Base-by-base conservation (phyloP, 768 basidiomycete genomes). In the Hygrophorus russula region DNA sequence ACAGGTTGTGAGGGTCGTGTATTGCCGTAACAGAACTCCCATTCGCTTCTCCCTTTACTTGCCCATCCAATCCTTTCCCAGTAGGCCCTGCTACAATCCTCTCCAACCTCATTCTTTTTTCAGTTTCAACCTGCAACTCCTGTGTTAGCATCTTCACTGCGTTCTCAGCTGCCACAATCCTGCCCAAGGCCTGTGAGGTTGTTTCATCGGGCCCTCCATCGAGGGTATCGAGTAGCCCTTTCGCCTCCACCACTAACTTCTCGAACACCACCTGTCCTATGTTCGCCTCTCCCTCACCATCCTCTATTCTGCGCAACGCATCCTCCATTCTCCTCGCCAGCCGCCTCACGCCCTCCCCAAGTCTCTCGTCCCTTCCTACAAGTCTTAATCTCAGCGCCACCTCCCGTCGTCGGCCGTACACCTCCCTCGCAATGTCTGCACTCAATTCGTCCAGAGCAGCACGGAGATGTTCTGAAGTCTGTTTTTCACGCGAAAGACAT, bases 381-480 rank as follows among this genome's bases (percentile, higher is more conserved):
- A 85, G 63, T 0, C 69, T 65, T 2, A 90, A 71, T 9, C 86
- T 63, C 19, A 87, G 53, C 0, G 73, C 66, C 0, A 87, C 71
- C 53, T 91, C 87, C 28, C 82, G 66, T 17, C 87, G 64, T 13
- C 87, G 71, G 2, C 84, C 86, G 46, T 76, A 83, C 0, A 71
- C 67, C 55, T 88, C 87, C 20, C 79, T 75, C 29, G 78, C 69
- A 24, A 85, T 65, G 42, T 87, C 81, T 30, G 78, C 74, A 0
- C 80, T 78, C 0, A 87, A 62, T 35, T 84, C 78, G 46, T 87
- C 84, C 13, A 90, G 61, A 1, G 74, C 73, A 20, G 56, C 55
- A 4, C 80, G 74, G n/a, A 88, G 60, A 5, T 67, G 68, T 15
- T 68, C 66, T 0, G 65, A 60, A 9, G 68, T 68, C 0, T 56